Evolutionary conservation across 306 rosid species (phyloP), one percentile per base, ranked within the genome.

Genomic region (Cicer chorassanicum): DNA sequence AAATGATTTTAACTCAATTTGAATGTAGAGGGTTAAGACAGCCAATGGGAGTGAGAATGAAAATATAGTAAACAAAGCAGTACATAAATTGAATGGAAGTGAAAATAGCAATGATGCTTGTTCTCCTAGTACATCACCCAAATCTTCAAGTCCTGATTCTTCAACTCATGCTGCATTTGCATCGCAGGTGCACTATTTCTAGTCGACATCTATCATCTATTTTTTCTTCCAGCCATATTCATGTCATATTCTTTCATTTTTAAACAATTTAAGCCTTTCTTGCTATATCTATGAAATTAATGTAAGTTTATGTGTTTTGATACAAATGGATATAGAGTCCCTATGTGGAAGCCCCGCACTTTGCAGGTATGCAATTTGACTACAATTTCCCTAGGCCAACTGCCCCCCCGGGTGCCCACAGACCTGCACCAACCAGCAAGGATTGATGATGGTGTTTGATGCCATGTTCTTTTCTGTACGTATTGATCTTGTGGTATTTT

Each of bases 321-420:
- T 51, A 14, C 70, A 69, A 61, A 76, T 77, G 78, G 50, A 75
- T 75, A 74, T 46, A 92, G 96, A 89, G 86, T 84, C 98, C 97
- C 71, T 94, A 94, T 12, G 97, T 94, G 84, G 94, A 86, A 86
- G 88, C 91, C 42, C 97, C 98, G 8, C 84, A 80, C 53, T 72
- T 88, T 79, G 74, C 86, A 62, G 93, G 90, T 75, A 82, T 81
- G 69, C 87, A 82, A 72, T 61, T 70, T 10, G 82, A 77, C 72
- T 45, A 54, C 55, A 82, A 81, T 72, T 85, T 91, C 80, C 98
- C 98, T 6, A 82, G 78, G 88, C 98, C 98, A 41, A 85, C 87
- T 2, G 88, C 96, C n/a, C 98, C 98, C 13, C 96, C 97, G 1
- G 98, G 98, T 75, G 98, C 94, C 50, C 96, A 85, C 78, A 90